Base-by-base conservation (phyloP, 2,329 filamentous ascomycete species). In the Fusarium incarnatum region DNA sequence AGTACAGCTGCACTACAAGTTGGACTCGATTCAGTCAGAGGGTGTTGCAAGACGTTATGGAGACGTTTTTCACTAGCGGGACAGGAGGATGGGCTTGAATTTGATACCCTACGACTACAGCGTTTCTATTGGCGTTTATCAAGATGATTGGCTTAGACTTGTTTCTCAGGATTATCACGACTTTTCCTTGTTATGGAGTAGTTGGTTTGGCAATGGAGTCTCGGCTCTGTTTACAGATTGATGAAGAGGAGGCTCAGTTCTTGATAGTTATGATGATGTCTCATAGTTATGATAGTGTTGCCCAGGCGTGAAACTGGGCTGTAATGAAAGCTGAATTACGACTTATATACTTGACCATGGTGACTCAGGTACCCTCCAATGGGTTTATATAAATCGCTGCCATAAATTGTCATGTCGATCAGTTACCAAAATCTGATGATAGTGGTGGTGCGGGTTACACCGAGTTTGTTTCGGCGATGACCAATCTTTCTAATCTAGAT, bases 51-150 rank as follows among this genome's bases (percentile, higher is more conserved):
- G 58, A 62, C 54, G 63, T 48, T 62, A 61, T 61, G 57, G 32
- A 57, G 44, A 46, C 50, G 37, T 60, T 64, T 62, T 45, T 60
- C 30, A 64, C 49, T 61, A 56, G 45, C 47, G 57, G 64, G 55
- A 46, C 58, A 47, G 64, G 62, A 65, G 68, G 68, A 61, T 65
- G 60, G 64, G 63, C 57, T 72, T 75, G 64, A 71, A 68, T 70
- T 61, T 71, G 73, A 75, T 75, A 75, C 73, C 73, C 69, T 59
- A 52, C 69, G 69, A 62, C 56, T 70, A 54, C 47, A 65, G 63
- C 50, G 55, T 64, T 55, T 45, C 47, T 56, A 54, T 64, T 69
- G 58, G 56, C 60, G 68, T 65, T 60, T 42, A 25, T 48, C 27
- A 58, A 64, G 68, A 69, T 69, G 53, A 42, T 68, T 70, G 53